phyloP scores from a whole-genome alignment of 306 rosid species.

The Fragaria nilgerrensis region DNA sequence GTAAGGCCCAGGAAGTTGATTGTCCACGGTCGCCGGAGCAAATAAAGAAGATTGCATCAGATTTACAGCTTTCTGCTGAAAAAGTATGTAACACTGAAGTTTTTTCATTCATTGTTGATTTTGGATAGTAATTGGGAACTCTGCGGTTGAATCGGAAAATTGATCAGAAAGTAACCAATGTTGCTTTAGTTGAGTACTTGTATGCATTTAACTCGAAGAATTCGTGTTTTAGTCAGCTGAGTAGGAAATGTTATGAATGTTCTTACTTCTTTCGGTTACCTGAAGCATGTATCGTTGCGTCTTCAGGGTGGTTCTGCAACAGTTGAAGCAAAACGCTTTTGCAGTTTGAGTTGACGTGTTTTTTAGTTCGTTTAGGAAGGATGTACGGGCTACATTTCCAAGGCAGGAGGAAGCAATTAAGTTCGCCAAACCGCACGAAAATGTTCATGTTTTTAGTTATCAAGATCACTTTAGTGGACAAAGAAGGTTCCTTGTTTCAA shows the following conservation, averaged over 20 bases:
- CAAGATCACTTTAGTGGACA: conserved; percentile 88
- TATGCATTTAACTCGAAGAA: not conserved
- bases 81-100: conserved; percentile 41
- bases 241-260: no score
- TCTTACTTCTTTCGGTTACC: not conserved
- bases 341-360: conserved; percentile 15
- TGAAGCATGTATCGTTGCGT: conserved; percentile 8
- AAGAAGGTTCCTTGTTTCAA: conserved; percentile 83
- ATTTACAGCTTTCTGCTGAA: conserved; percentile 35
- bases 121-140: not conserved
- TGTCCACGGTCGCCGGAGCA: no score
- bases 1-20: no score
- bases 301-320: conserved; percentile 51
- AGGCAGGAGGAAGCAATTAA: conserved; percentile 92
- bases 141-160: not conserved
- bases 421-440: conserved; percentile 51
- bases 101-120: not conserved
- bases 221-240: not conserved
- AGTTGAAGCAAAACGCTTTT: conserved; percentile 27
- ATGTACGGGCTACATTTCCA: conserved; percentile 85
- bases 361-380: conserved; percentile 45
- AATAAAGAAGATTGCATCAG: no score
- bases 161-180: not conserved
- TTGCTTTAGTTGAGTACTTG: not conserved
- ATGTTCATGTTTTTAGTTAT: no score